Evolutionary conservation across 192 early-diverging fungal species (phyloP), one percentile per base, ranked within the genome.

Genomic region (Rhizoclosmatium globosum): DNA sequence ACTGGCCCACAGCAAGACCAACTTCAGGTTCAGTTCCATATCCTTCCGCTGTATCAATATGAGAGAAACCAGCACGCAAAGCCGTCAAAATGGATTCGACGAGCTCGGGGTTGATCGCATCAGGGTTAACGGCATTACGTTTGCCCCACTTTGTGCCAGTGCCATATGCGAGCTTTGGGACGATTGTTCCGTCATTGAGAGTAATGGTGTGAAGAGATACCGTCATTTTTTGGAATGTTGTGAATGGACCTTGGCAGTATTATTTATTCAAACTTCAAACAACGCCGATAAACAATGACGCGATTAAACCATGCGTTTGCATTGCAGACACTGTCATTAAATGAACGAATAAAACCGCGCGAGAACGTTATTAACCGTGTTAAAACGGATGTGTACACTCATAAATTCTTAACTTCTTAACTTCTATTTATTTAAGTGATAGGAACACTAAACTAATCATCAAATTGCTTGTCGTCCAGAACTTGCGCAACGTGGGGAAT

Each of bases 21-120:
- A 92, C 88, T 69, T 92, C 87, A 42, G 82, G 80, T 67, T 93
- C 91, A 48, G 89, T 93, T 31, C 87, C 89, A 79, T 93, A 93
- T 65, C 85, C 87, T 61, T 84, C 80, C 43, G 92, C 92, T 53
- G 85, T 82, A 78, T 94, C 90, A 71, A 85, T 70, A 79, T 85
- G 84, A 15, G 73, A 77, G 79, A 84, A 84, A n/a, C 84, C 84
- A 41, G 65, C 67, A 19, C 65, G 58, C 44, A 81, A 64, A 6
- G 74, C 74, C 17, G 60, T 19, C 43, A 75, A 7, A 50, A 82
- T 79, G 39, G 39, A 4, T 62, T 23, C 19, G 31, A 82, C 77
- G 31, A 82, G 70, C n/a, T 47, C 71, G 15, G 43, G 47, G 77
- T 74, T 74, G 44, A 80, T 39, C 7, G 56, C 74, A 7, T 68